phyloP scores from a whole-genome alignment of 2,329 filamentous ascomycete species.

The Didymella segeticola region DNA sequence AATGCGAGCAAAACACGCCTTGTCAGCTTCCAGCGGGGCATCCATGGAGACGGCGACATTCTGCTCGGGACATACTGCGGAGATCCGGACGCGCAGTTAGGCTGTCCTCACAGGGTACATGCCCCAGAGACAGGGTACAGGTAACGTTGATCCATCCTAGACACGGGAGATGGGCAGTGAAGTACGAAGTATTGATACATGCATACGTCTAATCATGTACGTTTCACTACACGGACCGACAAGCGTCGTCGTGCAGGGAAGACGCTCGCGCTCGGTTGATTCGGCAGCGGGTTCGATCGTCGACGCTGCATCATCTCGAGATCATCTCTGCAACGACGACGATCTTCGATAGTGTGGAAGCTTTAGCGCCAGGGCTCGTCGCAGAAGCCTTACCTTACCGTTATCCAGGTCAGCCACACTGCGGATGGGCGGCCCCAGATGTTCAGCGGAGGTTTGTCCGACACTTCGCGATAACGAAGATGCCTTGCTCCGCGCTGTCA shows the following conservation, averaged over 20 bases:
- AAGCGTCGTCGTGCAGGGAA: neutral
- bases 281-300: constrained; percentile 1
- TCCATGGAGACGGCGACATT: constrained; percentile 17
- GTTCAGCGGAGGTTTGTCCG: constrained; percentile 2
- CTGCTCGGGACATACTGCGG: constrained; percentile 32
- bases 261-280: neutral
- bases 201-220: constrained; percentile 1
- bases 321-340: constrained; percentile 1
- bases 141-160: constrained; percentile 1
- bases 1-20: constrained; percentile 1
- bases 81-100: constrained; percentile 26
- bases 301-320: constrained; percentile 2
- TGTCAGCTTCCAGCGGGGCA: constrained; percentile 16
- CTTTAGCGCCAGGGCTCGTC: neutral
- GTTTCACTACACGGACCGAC: neutral
- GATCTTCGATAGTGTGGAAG: constrained; percentile 19
- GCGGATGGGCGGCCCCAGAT: neutral
- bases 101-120: constrained; percentile 11
- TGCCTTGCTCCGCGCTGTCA: neutral
- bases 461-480: neutral
- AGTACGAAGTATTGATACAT: constrained; percentile 9
- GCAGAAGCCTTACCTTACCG: constrained; percentile 10
- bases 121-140: constrained; percentile 3
- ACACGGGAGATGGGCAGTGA: constrained; percentile 4
- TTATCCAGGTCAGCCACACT: constrained; percentile 11